Evolutionary conservation across 306 rosid species (phyloP), one percentile per base, ranked within the genome.

Genomic region (Rubus parviflorus): DNA sequence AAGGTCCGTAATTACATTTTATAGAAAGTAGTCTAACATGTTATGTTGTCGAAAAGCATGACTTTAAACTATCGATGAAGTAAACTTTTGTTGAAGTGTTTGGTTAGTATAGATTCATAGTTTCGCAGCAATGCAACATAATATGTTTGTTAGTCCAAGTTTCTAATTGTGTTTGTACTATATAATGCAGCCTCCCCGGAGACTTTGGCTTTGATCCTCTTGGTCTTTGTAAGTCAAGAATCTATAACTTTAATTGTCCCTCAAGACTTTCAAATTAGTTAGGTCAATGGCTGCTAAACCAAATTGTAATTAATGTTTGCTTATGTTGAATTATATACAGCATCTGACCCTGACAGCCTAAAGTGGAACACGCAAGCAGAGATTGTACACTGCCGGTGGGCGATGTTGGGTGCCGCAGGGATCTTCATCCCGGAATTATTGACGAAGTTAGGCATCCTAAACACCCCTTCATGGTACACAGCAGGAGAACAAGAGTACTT

Each of bases 181-280:
- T 19, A 8, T 10, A 47, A 35, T 82, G 82, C 67, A 86, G 89
- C 88, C 95, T 90, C 60, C 95, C 95, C 0, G 96, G 89, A 17
- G 96, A 91, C 87, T 91, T 91, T 57, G 96, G 96, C 15, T 91
- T 91, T 71, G 96, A 91, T 70, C 96, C 96, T 43, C 89, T 91
- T 58, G 96, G 96, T 66, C 91, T 91, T 8, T 62, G 95, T 90
- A 80, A 74, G 85, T 74, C 20, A 6, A 45, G 2, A 62, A n/a
- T 19, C 70, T 48, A 17, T 25, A 15, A 20, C 51, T 5, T 1
- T 25, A 68, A 11, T 3, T 61, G 67, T 30, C 66, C 52, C 13
- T 42, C 3, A 1, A n/a, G 13, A 25, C 23, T 51, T 51, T 17
- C 19, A 17, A n/a, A 17, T 6, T 1, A 10, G 3, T 46, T 13